Conservation (phyloP, 345 rosid species). For the Tarenaya hassleriana region DNA sequence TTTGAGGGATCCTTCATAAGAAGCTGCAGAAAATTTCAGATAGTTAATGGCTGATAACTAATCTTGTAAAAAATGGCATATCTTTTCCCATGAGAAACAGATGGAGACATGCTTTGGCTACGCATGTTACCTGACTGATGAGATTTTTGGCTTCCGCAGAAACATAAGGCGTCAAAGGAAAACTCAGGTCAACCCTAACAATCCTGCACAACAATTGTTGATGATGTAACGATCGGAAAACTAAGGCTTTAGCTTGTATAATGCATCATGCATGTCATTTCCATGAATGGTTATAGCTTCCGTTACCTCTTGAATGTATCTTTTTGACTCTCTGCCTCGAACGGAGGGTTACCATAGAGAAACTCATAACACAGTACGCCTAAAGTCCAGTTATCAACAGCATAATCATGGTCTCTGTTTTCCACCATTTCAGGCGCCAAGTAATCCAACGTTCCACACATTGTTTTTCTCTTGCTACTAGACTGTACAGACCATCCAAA, state of each 20-base stretch:
- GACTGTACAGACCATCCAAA: conserved; percentile 99
- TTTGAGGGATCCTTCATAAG: conserved; percentile 76
- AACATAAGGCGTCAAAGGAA: conserved; percentile 55
- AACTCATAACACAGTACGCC: conserved; percentile 92
- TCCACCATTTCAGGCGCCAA: conserved; percentile 98
- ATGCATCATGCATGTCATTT: too few relatives aligned
- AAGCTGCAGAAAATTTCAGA: conserved; percentile 49
- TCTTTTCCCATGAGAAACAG: neutral
- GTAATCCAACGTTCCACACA: conserved; percentile 97
- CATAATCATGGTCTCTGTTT: conserved; percentile 75
- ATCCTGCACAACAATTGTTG: conserved; percentile 47
- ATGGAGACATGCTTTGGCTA: neutral
- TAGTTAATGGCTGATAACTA: conserved; percentile 9
- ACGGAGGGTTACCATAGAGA: conserved; percentile 86
- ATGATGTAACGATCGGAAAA: neutral
- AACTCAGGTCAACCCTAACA: conserved; percentile 60
- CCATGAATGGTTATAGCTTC: neutral
- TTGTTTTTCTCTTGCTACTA: conserved; percentile 72
- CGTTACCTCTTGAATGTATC: conserved; percentile 77
- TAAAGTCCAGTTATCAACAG: conserved; percentile 96
- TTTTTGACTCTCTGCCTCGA: conserved; percentile 76
- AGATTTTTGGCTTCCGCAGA: conserved; percentile 73
- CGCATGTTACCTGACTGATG: conserved; percentile 44
- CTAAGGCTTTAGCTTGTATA: neutral
- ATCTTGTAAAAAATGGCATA: conserved; percentile 13